Base-by-base conservation (phyloP, 176 grass and related monocot species). In the Ampelocalamus luodianensis region DNA sequence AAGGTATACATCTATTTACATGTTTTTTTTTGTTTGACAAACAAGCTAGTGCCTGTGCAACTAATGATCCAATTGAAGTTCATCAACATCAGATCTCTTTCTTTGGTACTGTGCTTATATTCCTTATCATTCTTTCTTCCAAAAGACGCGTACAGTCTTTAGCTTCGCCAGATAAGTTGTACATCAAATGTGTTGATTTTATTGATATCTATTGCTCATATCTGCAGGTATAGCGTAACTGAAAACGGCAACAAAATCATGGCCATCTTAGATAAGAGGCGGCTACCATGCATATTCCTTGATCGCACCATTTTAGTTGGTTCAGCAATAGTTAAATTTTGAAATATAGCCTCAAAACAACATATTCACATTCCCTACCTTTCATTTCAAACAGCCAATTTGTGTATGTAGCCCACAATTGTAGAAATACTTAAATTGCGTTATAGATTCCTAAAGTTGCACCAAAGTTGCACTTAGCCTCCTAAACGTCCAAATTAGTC, bases 1-100 rank as follows among this genome's bases (percentile, higher is more conserved):
- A 66, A 92, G 93, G 93, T 94, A 73, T 9, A 18, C 40, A 68
- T 38, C 23, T 75, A n/a, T 29, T 27, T 42, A 38, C 40, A 26
- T 44, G 1, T 5, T 14, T 61, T 6, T 72, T 13, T 9, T 6
- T 51, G 11, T 45, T 15, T 50, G 4, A 20, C 5, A 24, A 80
- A 68, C 23, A 72, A 46, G 5, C 9, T 27, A n/a, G 12, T 22
- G 5, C 3, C 34, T 56, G 12, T 75, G 50, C 5, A 12, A 76
- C 3, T 84, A 76, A 68, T 34, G 63, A 17, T 46, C 55, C 17
- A 60, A 45, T 45, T 32, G 44, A 38, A 37, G 56, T 40, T 70
- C 56, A 85, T 59, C 65, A 24, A 37, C 64, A 70, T 38, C 74
- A 71, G 8, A 78, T 78, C 45, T 48, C 26, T 85, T 85, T 61